Evolutionary conservation across 1,284 basidiomycete genomes (phyloP).

Genomic region (Microbotryum silenes-acaulis): DNA sequence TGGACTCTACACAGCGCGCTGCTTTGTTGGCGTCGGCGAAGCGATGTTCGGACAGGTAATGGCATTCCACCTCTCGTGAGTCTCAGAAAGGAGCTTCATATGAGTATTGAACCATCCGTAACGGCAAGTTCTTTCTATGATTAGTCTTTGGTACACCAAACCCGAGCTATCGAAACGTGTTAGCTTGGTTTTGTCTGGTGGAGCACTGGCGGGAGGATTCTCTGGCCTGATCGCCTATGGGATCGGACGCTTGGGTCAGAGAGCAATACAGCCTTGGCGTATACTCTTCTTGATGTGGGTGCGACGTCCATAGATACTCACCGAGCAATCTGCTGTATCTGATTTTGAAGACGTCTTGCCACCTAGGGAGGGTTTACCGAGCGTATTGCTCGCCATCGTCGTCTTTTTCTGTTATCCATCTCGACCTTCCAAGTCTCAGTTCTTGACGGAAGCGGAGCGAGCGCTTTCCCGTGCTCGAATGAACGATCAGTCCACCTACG

Average conservation of each 20-base stretch:
- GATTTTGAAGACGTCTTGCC: constrained; percentile 39
- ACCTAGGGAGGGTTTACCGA: constrained; percentile 53
- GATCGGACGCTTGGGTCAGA: constrained; percentile 38
- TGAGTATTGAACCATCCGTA: too few species aligned
- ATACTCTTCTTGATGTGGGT: constrained; percentile 45
- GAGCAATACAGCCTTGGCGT: constrained; percentile 31
- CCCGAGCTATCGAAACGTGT: too few species aligned
- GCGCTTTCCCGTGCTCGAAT: constrained; percentile 63
- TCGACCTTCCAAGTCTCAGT: constrained; percentile 64
- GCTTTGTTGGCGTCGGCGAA: constrained; percentile 43
- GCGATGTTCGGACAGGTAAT: not conserved
- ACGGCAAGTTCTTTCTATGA: too few species aligned
- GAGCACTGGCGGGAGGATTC: constrained; percentile 30
- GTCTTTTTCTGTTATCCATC: constrained; percentile 62
- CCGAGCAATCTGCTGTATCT: too few species aligned
- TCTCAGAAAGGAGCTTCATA: too few species aligned
- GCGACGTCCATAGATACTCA: not conserved
- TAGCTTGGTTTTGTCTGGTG: too few species aligned
- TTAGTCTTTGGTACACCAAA: too few species aligned
- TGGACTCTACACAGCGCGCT: constrained; percentile 39
- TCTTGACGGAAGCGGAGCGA: constrained; percentile 63
- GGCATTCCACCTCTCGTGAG: too few species aligned
- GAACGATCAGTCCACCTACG: constrained; percentile 60
- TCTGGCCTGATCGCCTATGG: constrained; percentile 39
- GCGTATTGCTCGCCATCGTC: constrained; percentile 60